Evolutionary conservation across 345 rosid genomes (phyloP), one percentile per base, ranked within the genome.

Genomic region (Noccaea bulbosa): DNA sequence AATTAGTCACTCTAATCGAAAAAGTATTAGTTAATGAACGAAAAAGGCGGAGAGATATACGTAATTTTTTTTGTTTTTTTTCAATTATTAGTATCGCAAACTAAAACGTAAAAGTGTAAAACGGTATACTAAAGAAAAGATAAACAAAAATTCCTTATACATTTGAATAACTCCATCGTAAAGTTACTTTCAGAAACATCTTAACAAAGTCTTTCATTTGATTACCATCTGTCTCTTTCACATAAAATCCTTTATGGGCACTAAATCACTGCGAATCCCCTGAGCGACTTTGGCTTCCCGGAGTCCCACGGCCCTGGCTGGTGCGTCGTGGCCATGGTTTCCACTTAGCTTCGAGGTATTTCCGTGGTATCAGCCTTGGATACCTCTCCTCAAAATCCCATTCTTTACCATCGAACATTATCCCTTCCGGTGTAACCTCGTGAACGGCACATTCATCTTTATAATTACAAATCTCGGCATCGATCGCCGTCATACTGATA

Each of bases 291-390:
- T 59, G 37, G 14, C 52, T 58, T 33, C 35, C 59, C 33, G n/a
- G 11, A 4, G 6, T 27, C 15, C 3, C 38, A 43, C 53, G 40
- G 45, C 16, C 46, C 0, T n/a, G 34, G 4, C 46, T 27, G n/a
- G 52, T 20, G 57, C 73, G 73, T n/a, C 67, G 43, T 7, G 78
- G 73, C 78, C 78, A 74, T 0, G 73, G 69, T 24, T 74, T 74
- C 78, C 78, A 74, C 44, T 43, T 60, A 16, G 57, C 78, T 68
- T 74, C 78, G 0, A 74, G n/a, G 32, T 41, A 74, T 8, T 5
- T 74, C 37, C 12, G 11, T 1, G 73, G 56, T 60, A 59, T 30
- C 5, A 74, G 33, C 57, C 49, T 61, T 30, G 74, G 78, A 45
- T 75, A 75, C 20, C 74, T 61, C 56, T 68, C 78, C 6, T 12